Base-by-base conservation (phyloP, 2,329 filamentous ascomycete genomes). In the Harringtonia aguacate region DNA sequence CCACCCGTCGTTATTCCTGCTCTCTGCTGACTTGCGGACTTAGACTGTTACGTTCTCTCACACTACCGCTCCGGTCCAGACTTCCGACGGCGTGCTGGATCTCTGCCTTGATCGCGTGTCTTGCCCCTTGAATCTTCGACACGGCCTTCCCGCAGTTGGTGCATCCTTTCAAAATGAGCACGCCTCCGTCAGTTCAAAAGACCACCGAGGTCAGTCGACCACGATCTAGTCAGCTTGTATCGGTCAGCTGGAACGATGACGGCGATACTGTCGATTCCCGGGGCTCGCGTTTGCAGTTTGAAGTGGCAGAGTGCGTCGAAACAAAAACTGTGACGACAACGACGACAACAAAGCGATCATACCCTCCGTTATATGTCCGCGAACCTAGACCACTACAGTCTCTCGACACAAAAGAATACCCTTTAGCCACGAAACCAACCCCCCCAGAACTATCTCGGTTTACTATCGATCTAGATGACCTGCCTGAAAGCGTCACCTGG, bases 321-420 rank as follows among this genome's bases (percentile, higher is more conserved):
- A 81, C 77, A 15, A 81, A 77, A 60, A 81, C 76, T 12, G 79
- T 95, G 49, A 95, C 89, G 2, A 95, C 90, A 0, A 95, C 89
- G 0, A 95, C 88, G 1, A 94, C 87, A 1, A 94, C 89, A 2
- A 86, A 87, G 51, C 81, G 61, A 72, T 86, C 63, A 63, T 94
- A 92, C 52, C 89, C 90, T 38, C 87, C 87, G n/a, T 70, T 95
- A 46, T 71, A 86, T 45, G 78, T 95, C 52, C 80, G 79, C 51
- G 77, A 85, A 47, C 83, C 86, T 21, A 77, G 77, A 43, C 76
- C 79, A 41, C 72, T 88, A 29, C 69, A 75, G 47, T 74, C 81
- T 43, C 77, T 95, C 46, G 88, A 97, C 61, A 73, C 83, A 14
- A 94, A 94, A 60, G 79, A 92, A 55, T 98, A 94, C 60, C 92